Evolutionary conservation across 495 filamentous ascomycete genomes (phyloP), one percentile per base, ranked within the genome.

Genomic region (Choiromyces venosus): DNA sequence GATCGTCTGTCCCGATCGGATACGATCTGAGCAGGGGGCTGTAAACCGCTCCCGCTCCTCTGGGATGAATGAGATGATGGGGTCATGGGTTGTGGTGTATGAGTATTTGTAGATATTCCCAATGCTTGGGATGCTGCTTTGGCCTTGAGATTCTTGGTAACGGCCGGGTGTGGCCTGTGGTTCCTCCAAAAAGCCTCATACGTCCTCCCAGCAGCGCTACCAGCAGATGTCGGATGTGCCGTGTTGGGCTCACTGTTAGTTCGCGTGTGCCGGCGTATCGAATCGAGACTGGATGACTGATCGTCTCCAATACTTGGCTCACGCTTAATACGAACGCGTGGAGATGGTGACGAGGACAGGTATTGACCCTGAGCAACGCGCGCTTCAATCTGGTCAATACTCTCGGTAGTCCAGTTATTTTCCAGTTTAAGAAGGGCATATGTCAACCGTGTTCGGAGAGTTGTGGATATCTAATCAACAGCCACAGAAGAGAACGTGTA

Each of bases 351-450:
- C 25, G 84, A 82, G 25, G 82, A 81, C 39, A 76, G 76, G 52
- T 83, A 83, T 65, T 86, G 79, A n/a, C 79, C 73, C 71, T 78
- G 84, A 10, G 86, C 84, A 61, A 87, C 81, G 21, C 85, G 83
- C 44, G 84, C 79, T 69, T 89, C 86, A 46, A 87, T 80, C 74
- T 90, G 85, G 65, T 84, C 83, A 44, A 87, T 75, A 38, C 81
- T 85, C 70, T 85, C 85, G 40, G 85, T 85, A 79, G 90, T 86
- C 82, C 89, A 88, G 69, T 87, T 89, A 76, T 92, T 88, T 82
- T 92, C 87, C 38, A 92, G 85, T 78, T 91, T 92, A 73, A 90
- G 85, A 71, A 90, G 87, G 56, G 91, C 90, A 81, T 92, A 91
- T 16, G 89, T 89, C 12, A 92, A 84, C 67, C 89, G 88, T 39